phyloP scores from a whole-genome alignment of 306 rosid genomes.

The Casuarina glauca region DNA sequence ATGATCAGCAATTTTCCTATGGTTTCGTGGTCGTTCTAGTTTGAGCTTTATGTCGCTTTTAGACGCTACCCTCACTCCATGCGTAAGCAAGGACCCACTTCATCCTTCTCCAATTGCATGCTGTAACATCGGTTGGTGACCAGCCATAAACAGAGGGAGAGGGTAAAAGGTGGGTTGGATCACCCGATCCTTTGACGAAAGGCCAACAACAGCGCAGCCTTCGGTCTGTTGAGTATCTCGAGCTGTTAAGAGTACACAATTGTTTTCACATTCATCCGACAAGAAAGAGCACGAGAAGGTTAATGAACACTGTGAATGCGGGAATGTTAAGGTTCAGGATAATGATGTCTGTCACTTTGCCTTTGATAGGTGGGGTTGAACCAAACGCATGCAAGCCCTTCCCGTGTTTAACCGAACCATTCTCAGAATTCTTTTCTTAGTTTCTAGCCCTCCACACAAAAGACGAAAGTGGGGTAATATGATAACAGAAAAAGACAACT shows the following conservation, averaged over 20 bases:
- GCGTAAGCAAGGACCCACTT: slow-evolving; percentile 7
- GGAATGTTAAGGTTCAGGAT: slow-evolving; percentile 30
- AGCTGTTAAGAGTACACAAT: neutral
- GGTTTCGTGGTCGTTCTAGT: neutral
- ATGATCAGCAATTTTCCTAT: no score
- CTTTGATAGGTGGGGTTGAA: neutral
- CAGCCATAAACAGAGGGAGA: slow-evolving; percentile 28
- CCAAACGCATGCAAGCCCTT: no score
- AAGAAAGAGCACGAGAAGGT: slow-evolving; percentile 6
- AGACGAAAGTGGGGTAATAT: neutral
- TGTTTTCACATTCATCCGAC: slow-evolving; percentile 18
- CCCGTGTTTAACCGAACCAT: neutral
- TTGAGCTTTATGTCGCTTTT: neutral
- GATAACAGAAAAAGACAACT: neutral
- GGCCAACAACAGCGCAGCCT: slow-evolving; percentile 24
- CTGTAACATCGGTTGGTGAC: slow-evolving; percentile 32
- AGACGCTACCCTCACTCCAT: neutral
- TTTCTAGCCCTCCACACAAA: no score
- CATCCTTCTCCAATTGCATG: slow-evolving; percentile 17
- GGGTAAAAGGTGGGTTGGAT: slow-evolving; percentile 30
- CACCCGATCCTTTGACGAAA: slow-evolving; percentile 36
- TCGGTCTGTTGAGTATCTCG: neutral
- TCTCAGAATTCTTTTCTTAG: neutral
- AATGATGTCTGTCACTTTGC: slow-evolving; percentile 8
- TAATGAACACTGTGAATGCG: slow-evolving; percentile 23